Conservation (phyloP, 129 eudicot genomes). For the Flaveria robusta region DNA sequence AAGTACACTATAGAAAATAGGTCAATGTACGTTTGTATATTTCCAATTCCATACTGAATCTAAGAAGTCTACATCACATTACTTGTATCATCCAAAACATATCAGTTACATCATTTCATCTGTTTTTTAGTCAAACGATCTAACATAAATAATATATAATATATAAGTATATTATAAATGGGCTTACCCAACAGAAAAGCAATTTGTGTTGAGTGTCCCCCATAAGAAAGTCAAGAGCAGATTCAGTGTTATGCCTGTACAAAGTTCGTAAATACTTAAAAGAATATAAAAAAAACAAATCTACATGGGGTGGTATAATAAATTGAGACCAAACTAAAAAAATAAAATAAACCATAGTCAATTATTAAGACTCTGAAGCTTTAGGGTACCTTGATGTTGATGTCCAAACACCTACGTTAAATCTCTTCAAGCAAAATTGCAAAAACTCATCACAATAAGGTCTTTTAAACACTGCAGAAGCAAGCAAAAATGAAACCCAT, state of each 20-base stretch:
- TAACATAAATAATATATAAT: background rate
- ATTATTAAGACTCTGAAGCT: background rate
- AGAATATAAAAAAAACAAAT: background rate
- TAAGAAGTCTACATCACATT: background rate
- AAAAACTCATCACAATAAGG: slow-evolving; percentile 70
- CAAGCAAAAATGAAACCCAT: slow-evolving; percentile 15
- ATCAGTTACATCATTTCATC: background rate
- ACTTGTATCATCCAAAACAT: background rate
- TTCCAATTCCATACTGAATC: background rate
- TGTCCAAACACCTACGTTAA: slow-evolving; percentile 69
- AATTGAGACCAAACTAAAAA: background rate
- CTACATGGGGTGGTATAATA: background rate
- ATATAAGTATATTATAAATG: slow-evolving; percentile 5
- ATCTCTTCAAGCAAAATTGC: slow-evolving; percentile 55
- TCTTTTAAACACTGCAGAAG: slow-evolving; percentile 65
- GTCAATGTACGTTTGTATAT: background rate
- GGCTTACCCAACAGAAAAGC: slow-evolving; percentile 68
- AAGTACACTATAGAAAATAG: background rate
- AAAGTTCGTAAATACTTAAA: slow-evolving; percentile 14
- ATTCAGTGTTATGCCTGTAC: slow-evolving; percentile 53
- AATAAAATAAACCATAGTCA: background rate
- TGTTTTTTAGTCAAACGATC: background rate
- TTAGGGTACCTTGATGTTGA: slow-evolving; percentile 55
- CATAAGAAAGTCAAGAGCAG: slow-evolving; percentile 53
- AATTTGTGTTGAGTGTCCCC: slow-evolving; percentile 43